Evolutionary conservation across 495 filamentous ascomycete genomes (phyloP).

Genomic region (Lophium mytilinum): DNA sequence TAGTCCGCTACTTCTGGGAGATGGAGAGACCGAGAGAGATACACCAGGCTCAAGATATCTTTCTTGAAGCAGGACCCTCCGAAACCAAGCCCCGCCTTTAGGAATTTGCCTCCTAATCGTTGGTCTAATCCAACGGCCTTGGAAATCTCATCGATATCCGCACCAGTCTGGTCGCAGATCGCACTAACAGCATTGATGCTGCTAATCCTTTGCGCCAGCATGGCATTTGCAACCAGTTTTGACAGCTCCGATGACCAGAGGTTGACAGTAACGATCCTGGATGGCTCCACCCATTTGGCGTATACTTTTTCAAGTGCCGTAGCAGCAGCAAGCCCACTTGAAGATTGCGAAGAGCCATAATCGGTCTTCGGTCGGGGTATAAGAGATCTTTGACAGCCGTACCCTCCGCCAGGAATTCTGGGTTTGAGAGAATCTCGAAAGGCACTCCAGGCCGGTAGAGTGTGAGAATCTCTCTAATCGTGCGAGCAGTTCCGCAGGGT

Average conservation of each 20-base stretch:
- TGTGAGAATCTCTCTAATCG: background rate
- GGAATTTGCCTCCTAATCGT: conserved; percentile 62
- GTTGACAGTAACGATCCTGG: conserved; percentile 62
- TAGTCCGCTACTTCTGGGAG: background rate
- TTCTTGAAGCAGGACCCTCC: conserved; percentile 15
- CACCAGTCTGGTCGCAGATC: conserved; percentile 64
- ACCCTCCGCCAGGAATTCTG: conserved; percentile 76
- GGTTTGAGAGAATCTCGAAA: conserved; percentile 77
- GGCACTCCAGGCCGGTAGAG: conserved; percentile 44
- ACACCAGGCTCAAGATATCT: background rate
- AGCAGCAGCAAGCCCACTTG: conserved; percentile 53
- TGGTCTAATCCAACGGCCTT: conserved; percentile 61
- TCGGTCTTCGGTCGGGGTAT: conserved; percentile 67
- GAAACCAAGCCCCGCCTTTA: conserved; percentile 72
- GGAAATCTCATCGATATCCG: conserved; percentile 65
- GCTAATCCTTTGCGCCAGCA: conserved; percentile 77
- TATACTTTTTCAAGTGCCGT: conserved; percentile 56
- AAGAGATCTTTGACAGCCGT: conserved; percentile 65
- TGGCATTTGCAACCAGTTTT: conserved; percentile 73
- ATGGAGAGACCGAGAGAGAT: background rate
- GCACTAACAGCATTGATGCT: conserved; percentile 61
- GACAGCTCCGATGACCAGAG: conserved; percentile 73
- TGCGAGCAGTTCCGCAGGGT: background rate
- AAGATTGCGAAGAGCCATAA: conserved; percentile 58
- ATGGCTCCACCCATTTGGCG: conserved; percentile 54